phyloP scores from a whole-genome alignment of 1,284 basidiomycete genomes.

The Exobasidium cylindrosporum region DNA sequence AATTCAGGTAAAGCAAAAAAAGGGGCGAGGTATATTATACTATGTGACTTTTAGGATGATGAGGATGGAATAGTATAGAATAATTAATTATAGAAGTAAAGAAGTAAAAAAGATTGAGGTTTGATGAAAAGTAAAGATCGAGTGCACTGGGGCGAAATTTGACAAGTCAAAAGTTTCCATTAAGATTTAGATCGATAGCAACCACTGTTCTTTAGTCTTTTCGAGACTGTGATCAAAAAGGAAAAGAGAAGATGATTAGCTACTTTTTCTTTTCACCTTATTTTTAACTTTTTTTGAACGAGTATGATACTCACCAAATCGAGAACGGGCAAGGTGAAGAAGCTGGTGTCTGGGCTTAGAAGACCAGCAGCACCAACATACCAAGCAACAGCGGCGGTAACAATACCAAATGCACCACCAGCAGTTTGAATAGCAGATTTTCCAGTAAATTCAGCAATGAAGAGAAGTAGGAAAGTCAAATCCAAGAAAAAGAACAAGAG shows the following conservation, averaged over 20 bases:
- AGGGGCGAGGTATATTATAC: too few relatives aligned
- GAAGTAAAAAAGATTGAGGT: too few relatives aligned
- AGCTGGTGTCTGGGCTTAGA: constrained; percentile 58
- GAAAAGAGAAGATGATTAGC: not conserved
- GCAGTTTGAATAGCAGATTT: constrained; percentile 32
- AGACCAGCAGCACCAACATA: constrained; percentile 61
- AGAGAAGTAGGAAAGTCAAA: constrained; percentile 59
- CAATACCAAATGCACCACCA: constrained; percentile 37
- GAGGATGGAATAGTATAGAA: too few relatives aligned
- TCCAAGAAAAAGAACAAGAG: constrained; percentile 72
- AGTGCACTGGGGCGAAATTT: too few relatives aligned
- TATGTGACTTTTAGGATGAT: too few relatives aligned
- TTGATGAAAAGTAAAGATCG: too few relatives aligned
- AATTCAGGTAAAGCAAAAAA: too few relatives aligned
- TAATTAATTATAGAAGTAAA: too few relatives aligned
- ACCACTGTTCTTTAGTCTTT: not conserved
- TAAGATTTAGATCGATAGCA: not conserved
- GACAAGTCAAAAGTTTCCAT: too few relatives aligned
- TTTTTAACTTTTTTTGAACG: too few relatives aligned
- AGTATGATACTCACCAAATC: constrained; percentile 29
- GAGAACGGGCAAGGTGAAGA: constrained; percentile 59
- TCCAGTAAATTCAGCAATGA: constrained; percentile 40
- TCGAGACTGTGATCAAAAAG: not conserved
- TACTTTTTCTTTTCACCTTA: constrained; percentile 17
- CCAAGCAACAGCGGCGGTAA: constrained; percentile 46